Conservation (phyloP, 192 early-diverging fungal genomes). For the Geranomyces variabilis region DNA sequence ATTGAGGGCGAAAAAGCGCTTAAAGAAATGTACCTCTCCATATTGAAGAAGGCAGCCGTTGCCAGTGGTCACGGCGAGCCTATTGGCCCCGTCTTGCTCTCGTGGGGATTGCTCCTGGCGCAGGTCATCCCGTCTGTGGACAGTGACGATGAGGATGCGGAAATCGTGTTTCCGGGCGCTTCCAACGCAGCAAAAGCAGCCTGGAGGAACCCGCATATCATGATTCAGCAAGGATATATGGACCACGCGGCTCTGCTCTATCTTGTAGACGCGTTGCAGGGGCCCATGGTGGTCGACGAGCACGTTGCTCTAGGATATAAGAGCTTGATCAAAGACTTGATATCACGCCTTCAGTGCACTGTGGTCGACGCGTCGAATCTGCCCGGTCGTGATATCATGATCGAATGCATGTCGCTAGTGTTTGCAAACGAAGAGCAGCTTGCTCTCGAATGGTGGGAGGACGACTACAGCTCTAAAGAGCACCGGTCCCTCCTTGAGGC, state of each 20-base stretch:
- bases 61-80: slow-evolving; percentile 9
- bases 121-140: slow-evolving; percentile 2
- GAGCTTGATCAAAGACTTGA: slow-evolving; percentile 49
- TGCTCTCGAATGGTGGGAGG: slow-evolving; percentile 46
- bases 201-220: slow-evolving; percentile 22
- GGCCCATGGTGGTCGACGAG: slow-evolving; percentile 20
- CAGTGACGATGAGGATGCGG: background rate
- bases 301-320: slow-evolving; percentile 37
- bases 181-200: background rate
- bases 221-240: slow-evolving; percentile 31
- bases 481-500: slow-evolving; percentile 45
- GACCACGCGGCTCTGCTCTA: slow-evolving; percentile 12
- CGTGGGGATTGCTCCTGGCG: slow-evolving; percentile 42
- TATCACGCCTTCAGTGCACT: slow-evolving; percentile 36
- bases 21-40: slow-evolving; percentile 10
- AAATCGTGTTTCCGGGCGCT: background rate
- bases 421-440: slow-evolving; percentile 38
- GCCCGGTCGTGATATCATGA: slow-evolving; percentile 35
- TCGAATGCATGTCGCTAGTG: slow-evolving; percentile 32
- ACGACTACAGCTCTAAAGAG: slow-evolving; percentile 42
- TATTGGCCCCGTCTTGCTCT: slow-evolving; percentile 40
- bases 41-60: background rate
- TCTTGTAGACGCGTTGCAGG: slow-evolving; percentile 12
- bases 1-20: slow-evolving; percentile 1
- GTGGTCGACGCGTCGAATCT: slow-evolving; percentile 35